phyloP scores from a whole-genome alignment of 371 early-diverging fungal species.

The Mucor circinelloides region DNA sequence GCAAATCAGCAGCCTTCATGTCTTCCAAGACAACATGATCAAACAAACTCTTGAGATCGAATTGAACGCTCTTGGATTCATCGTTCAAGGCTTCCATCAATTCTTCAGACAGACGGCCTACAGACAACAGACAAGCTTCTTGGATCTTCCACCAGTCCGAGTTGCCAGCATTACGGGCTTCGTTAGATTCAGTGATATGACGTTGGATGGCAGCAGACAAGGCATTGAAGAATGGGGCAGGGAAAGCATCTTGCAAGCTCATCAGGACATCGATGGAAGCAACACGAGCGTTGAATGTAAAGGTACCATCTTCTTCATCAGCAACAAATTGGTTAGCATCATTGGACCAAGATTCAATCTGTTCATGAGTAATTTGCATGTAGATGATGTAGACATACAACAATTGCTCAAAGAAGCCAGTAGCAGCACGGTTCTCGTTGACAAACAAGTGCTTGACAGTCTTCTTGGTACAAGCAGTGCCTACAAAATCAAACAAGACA shows the following conservation, averaged over 20 bases:
- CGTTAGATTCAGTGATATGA: conserved; percentile 58
- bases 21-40: conserved; percentile 77
- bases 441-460: conserved; percentile 43
- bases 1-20: conserved; percentile 62
- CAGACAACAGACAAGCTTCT: conserved; percentile 78
- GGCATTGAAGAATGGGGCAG: conserved; percentile 58
- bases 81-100: conserved; percentile 59
- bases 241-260: conserved; percentile 62
- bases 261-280: conserved; percentile 77
- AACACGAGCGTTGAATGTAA: conserved; percentile 80
- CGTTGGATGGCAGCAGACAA: conserved; percentile 56
- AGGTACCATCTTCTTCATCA: conserved; percentile 88
- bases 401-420: conserved; percentile 64
- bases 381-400: conserved; percentile 67
- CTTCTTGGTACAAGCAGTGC: conserved; percentile 60
- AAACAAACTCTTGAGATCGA: conserved; percentile 75
- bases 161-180: conserved; percentile 54
- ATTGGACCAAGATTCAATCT: conserved; percentile 76
- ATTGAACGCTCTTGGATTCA: conserved; percentile 34
- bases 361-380: conserved; percentile 85
- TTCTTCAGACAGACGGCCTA: conserved; percentile 68
- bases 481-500: conserved; percentile 72
- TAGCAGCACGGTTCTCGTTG: conserved; percentile 39
- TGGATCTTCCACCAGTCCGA: conserved; percentile 81
- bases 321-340: conserved; percentile 89